Percentiles rank a stretch among this genome's conserved stretches.
phyloP scores from a whole-genome alignment of 2,329 filamentous ascomycete genomes.

The Fusarium nygamai region DNA sequence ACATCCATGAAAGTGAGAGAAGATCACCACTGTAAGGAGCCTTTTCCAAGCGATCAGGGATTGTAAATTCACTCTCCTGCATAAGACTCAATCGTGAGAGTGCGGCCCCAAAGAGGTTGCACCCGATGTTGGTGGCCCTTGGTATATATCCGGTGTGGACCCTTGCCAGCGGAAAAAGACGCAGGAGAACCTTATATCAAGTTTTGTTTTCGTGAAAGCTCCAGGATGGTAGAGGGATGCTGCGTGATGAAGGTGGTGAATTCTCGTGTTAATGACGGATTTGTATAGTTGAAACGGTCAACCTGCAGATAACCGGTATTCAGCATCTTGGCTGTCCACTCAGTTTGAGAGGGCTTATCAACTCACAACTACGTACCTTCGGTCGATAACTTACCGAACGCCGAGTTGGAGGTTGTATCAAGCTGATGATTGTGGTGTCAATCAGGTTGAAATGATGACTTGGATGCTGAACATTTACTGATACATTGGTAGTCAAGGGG shows the following conservation, averaged over 20 bases:
- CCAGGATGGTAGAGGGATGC: not conserved
- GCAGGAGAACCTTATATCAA: not conserved
- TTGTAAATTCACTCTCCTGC: slow-evolving; percentile 7
- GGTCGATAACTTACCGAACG: not conserved
- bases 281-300: slow-evolving; percentile 13
- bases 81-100: slow-evolving; percentile 9
- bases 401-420: not conserved
- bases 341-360: slow-evolving; percentile 11
- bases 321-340: slow-evolving; percentile 4
- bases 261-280: slow-evolving; percentile 19
- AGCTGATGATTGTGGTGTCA: not conserved
- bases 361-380: not conserved
- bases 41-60: not conserved
- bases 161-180: slow-evolving; percentile 8
- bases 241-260: not conserved
- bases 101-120: slow-evolving; percentile 6
- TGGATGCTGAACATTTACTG: not conserved
- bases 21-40: not conserved
- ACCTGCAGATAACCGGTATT: slow-evolving; percentile 17
- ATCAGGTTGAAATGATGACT: not conserved
- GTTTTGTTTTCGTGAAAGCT: not conserved
- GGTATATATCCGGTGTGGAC: slow-evolving; percentile 6
- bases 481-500: not conserved
- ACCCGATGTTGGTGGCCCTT: slow-evolving; percentile 16
- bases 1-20: not conserved